Evolutionary conservation across 2,329 filamentous ascomycete species (phyloP).

Genomic region (Aspergillus sp.): DNA sequence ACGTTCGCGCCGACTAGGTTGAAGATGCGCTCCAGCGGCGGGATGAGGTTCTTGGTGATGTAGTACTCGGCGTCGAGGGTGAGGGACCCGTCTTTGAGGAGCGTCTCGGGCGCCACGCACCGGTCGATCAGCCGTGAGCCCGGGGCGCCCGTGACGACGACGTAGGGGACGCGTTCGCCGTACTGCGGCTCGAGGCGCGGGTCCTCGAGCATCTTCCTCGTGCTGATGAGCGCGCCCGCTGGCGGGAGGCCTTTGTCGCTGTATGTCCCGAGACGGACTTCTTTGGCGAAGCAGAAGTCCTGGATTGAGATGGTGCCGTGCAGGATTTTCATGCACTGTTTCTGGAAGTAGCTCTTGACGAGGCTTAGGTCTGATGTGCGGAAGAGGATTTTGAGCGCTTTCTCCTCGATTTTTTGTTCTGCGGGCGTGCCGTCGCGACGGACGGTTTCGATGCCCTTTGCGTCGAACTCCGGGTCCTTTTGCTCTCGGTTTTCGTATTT

Average conservation of each 20-base stretch:
- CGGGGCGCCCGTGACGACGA: slow-evolving; percentile 80
- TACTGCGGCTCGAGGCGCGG: slow-evolving; percentile 84
- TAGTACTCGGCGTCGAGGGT: slow-evolving; percentile 93
- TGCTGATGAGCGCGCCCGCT: slow-evolving; percentile 79
- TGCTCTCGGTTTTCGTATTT: slow-evolving; percentile 80
- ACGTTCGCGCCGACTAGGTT: slow-evolving; percentile 92
- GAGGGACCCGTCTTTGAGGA: slow-evolving; percentile 66
- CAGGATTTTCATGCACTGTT: slow-evolving; percentile 88
- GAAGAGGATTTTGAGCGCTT: slow-evolving; percentile 78
- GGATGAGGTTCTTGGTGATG: slow-evolving; percentile 90
- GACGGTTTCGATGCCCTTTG: slow-evolving; percentile 97
- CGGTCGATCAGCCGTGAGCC: slow-evolving; percentile 79
- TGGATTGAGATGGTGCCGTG: slow-evolving; percentile 77
- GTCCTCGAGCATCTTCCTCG: slow-evolving; percentile 77
- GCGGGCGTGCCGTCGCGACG: slow-evolving; percentile 88
- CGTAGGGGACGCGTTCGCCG: slow-evolving; percentile 88
- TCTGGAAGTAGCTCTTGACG: slow-evolving; percentile 83
- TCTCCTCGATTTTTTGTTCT: slow-evolving; percentile 94
- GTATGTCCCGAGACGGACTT: slow-evolving; percentile 85
- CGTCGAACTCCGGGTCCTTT: slow-evolving; percentile 77
- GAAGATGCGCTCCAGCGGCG: slow-evolving; percentile 90
- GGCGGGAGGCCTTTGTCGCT: slow-evolving; percentile 70
- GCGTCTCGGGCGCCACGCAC: slow-evolving; percentile 75
- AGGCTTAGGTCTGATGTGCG: slow-evolving; percentile 79
- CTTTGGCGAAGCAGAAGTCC: slow-evolving; percentile 90